Evolutionary conservation across 805 yeast genomes (phyloP).

Genomic region (Ogataea pini): DNA sequence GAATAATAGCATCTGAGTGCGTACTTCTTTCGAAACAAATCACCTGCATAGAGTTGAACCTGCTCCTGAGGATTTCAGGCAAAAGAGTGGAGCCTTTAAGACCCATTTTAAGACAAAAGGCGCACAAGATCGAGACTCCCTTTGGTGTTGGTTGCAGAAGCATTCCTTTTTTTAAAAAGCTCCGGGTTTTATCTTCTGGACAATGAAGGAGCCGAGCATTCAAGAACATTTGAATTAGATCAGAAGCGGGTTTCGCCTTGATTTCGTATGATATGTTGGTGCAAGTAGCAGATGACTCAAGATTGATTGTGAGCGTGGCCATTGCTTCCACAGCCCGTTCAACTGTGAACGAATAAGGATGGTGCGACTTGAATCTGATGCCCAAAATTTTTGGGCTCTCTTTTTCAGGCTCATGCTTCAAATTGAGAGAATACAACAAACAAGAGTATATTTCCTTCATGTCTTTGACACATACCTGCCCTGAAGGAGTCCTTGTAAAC

Average conservation of each 20-base stretch:
- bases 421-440: constrained; percentile 42
- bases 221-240: constrained; percentile 53
- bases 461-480: constrained; percentile 55
- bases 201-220: constrained; percentile 66
- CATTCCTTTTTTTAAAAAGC: constrained; percentile 42
- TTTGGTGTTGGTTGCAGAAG: constrained; percentile 86
- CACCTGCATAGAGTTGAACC: constrained; percentile 70
- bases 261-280: constrained; percentile 58
- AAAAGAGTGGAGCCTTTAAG: constrained; percentile 35
- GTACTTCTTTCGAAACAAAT: constrained; percentile 66
- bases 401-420: constrained; percentile 34
- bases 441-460: constrained; percentile 61
- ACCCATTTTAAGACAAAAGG: constrained; percentile 60
- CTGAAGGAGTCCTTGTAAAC: constrained; percentile 47
- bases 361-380: constrained; percentile 24
- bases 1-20: constrained; percentile 55
- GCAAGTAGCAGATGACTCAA: constrained; percentile 50
- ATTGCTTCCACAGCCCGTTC: constrained; percentile 54
- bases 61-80: constrained; percentile 43
- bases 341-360: constrained; percentile 55
- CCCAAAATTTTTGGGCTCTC: constrained; percentile 12
- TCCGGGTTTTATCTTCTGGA: constrained; percentile 72
- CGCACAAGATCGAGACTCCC: constrained; percentile 71
- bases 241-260: constrained; percentile 46
- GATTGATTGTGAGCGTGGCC: constrained; percentile 47